Conservation (phyloP, 2,329 filamentous ascomycete species). For the Lachnellula cervina region DNA sequence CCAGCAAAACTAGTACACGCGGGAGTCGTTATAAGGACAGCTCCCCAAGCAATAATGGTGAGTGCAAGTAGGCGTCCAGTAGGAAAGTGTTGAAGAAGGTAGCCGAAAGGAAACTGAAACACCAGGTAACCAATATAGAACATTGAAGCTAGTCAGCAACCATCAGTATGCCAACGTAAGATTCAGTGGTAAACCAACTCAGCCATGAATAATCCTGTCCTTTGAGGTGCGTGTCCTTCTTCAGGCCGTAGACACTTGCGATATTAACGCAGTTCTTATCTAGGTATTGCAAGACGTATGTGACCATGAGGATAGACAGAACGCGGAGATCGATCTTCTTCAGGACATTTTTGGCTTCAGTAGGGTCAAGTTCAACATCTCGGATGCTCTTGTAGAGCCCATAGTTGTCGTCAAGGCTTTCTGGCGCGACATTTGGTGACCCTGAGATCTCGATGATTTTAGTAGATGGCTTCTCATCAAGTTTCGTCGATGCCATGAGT, state of each 20-base stretch:
- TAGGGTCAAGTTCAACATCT: conserved; percentile 18
- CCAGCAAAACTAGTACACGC: conserved; percentile 30
- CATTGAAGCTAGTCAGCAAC: conserved; percentile 39
- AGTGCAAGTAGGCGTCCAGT: conserved; percentile 8
- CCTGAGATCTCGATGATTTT: too few relatives aligned
- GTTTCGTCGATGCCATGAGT: too few relatives aligned
- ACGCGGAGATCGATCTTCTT: conserved; percentile 50
- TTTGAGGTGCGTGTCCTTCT: conserved; percentile 41
- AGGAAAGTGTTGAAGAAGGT: conserved; percentile 25
- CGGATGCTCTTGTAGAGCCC: conserved; percentile 29
- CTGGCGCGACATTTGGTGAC: not conserved
- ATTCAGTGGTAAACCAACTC: conserved; percentile 14
- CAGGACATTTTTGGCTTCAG: conserved; percentile 36
- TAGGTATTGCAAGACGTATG: conserved; percentile 56
- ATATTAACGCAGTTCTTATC: conserved; percentile 52
- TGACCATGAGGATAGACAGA: conserved; percentile 50
- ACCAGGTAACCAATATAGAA: conserved; percentile 23
- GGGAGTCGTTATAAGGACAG: conserved; percentile 30
- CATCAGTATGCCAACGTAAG: not conserved
- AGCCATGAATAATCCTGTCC: conserved; percentile 40
- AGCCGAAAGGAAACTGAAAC: conserved; percentile 25
- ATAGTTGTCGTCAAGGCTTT: conserved; percentile 32
- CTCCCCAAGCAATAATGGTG: conserved; percentile 29
- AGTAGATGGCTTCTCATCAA: too few relatives aligned
- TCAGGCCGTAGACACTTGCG: conserved; percentile 43